Base-by-base conservation (phyloP, 352 stramenopile genomes). In the Globisporangium perplexum region DNA sequence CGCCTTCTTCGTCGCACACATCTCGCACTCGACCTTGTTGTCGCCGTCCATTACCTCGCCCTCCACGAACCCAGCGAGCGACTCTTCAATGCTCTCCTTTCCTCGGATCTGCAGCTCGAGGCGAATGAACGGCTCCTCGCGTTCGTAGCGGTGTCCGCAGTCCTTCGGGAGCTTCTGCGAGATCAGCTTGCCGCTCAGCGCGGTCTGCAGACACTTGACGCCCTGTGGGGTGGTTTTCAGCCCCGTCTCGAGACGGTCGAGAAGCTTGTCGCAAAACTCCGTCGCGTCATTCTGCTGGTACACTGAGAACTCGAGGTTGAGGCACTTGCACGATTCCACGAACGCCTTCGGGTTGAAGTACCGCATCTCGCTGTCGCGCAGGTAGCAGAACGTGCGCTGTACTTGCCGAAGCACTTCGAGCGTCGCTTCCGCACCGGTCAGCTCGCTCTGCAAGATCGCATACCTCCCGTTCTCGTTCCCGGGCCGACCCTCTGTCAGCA, bases 241-340 rank as follows among this genome's bases (percentile, higher is more conserved):
- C 31, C 90, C 86, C 1, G 90, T 98, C 62, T 99, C 97, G 7
- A 99, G 67, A n/a, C 94, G 80, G 80, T 99, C 97, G 35, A 99
- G 77, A 12, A 99, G 74, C 62, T 99, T 99, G 63, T 98, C 97
- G 48, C 94, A 98, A 79, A 99, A 99, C 66, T 99, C 97, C 26
- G 87, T 97, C 4, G 97, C 97, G 71, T 99, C 97, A 67, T 99
- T 99, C 71, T 99, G 97, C 66, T 99, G 97, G 71, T 98, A 99
- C 8, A 99, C 94, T 11, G 83, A 94, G 59, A 96, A 96, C 54
- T 96, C 86, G n/a, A 96, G 60, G 50, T 96, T 96, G 23, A 96
- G 53, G 55, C 83, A 94, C 44, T 88, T 92, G 60, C 83, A 96
- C 14, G 83, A 82, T 57, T 96, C 86, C 12, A 96, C 95, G 26